A percentile compares a stretch with the other conserved stretches of the same genome.
Evolutionary conservation across 805 yeast genomes (phyloP).

Genomic region (Alloascoidea hylecoeti): DNA sequence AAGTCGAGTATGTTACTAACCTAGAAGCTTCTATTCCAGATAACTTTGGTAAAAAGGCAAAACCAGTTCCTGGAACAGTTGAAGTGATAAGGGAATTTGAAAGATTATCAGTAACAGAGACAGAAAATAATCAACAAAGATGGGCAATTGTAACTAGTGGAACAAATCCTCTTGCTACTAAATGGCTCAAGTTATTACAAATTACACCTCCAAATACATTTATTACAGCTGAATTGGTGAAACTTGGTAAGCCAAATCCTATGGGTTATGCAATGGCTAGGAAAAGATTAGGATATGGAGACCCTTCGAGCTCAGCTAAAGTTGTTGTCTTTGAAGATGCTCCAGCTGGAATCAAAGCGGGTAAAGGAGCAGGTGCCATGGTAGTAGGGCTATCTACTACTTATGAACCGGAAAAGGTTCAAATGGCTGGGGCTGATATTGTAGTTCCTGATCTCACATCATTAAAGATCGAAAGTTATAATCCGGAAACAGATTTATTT

Average conservation of each 20-base stretch:
- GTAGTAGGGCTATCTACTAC: conserved; percentile 78
- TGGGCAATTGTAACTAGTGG: conserved; percentile 90
- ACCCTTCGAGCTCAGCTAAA: conserved; percentile 22
- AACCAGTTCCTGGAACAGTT: conserved; percentile 64
- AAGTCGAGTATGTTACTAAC: conserved; percentile 45
- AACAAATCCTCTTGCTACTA: conserved; percentile 58
- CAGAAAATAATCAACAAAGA: conserved; percentile 20
- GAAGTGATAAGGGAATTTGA: conserved; percentile 40
- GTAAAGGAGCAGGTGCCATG: conserved; percentile 71
- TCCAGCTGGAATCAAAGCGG: conserved; percentile 78
- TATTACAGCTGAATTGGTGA: conserved; percentile 72
- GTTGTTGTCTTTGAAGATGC: conserved; percentile 78
- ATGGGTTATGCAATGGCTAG: conserved; percentile 46
- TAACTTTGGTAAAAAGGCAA: conserved; percentile 59
- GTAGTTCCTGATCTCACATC: conserved; percentile 62
- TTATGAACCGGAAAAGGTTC: conserved; percentile 52
- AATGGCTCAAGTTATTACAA: conserved; percentile 62
- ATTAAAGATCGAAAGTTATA: conserved; percentile 43
- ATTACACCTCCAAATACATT: conserved; percentile 55
- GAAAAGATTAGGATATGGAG: conserved; percentile 19
- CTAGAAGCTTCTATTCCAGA: conserved; percentile 61
- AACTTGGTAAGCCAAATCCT: conserved; percentile 77
- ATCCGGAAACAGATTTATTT: conserved; percentile 23
- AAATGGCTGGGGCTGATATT: conserved; percentile 68
- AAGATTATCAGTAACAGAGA: conserved; percentile 25